phyloP scores from a whole-genome alignment of 2,329 filamentous ascomycete genomes.

The Pseudogymnoascus sp. region DNA sequence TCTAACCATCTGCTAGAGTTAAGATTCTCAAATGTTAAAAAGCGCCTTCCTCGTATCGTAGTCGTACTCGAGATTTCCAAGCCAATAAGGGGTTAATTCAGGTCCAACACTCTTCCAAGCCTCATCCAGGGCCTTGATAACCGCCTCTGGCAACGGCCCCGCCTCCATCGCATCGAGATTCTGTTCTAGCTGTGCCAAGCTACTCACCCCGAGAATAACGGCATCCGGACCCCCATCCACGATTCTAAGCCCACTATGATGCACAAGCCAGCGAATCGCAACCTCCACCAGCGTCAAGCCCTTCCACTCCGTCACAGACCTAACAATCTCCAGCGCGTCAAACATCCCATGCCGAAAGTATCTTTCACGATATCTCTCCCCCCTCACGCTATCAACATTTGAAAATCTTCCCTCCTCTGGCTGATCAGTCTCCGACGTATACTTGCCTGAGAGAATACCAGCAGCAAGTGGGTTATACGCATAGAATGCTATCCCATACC shows the following conservation, averaged over 20 bases:
- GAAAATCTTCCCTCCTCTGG: constrained; percentile 65
- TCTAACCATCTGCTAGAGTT: background rate
- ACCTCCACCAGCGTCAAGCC: constrained; percentile 51
- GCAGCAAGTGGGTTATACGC: constrained; percentile 78
- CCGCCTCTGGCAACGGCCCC: constrained; percentile 56
- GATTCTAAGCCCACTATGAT: constrained; percentile 52
- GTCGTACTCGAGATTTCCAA: constrained; percentile 14
- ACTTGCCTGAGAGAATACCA: constrained; percentile 70
- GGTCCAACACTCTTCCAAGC: constrained; percentile 53
- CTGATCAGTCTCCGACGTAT: constrained; percentile 31
- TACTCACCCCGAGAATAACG: constrained; percentile 35
- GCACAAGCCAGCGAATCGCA: constrained; percentile 49
- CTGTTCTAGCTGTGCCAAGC: constrained; percentile 31
- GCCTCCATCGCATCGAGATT: constrained; percentile 36
- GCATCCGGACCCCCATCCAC: constrained; percentile 34
- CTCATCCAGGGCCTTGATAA: constrained; percentile 53
- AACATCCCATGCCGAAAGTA: constrained; percentile 59
- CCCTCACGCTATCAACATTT: constrained; percentile 33
- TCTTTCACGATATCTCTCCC: constrained; percentile 45
- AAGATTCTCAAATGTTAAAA: constrained; percentile 11
- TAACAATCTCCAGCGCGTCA: constrained; percentile 49
- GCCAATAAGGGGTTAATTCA: constrained; percentile 24
- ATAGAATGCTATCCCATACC: constrained; percentile 71
- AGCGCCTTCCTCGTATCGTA: constrained; percentile 23
- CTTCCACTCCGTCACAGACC: constrained; percentile 51